Evolutionary conservation across 2,329 filamentous ascomycete species (phyloP).

Genomic region (Trichophyton mentagrophytes): DNA sequence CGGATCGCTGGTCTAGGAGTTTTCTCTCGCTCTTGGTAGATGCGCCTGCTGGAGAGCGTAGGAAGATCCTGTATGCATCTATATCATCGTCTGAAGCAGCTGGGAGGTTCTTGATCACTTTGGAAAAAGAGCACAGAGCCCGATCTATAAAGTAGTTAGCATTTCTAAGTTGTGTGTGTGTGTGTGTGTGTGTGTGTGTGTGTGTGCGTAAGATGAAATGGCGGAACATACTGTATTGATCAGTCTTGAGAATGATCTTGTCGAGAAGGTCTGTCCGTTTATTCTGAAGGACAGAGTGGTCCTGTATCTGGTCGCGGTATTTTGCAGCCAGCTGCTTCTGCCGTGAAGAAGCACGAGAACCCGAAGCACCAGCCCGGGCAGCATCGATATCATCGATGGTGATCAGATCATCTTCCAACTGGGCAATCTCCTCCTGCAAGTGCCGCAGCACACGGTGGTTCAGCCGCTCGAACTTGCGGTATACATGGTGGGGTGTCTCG

Average conservation of each 20-base stretch:
- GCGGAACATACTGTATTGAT: conserved; percentile 44
- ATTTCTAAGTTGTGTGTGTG: conserved; percentile 2
- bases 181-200: too few species aligned
- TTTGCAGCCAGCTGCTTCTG: conserved; percentile 28
- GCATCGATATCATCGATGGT: conserved; percentile 50
- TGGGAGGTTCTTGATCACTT: conserved; percentile 34
- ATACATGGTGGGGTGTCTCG: conserved; percentile 45
- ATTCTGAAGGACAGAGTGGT: conserved; percentile 41
- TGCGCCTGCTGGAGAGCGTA: conserved; percentile 39
- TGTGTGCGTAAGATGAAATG: neutral
- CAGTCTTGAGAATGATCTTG: conserved; percentile 44
- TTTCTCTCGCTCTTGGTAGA: conserved; percentile 36
- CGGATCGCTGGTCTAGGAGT: conserved; percentile 40
- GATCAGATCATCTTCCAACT: conserved; percentile 66
- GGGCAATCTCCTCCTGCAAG: conserved; percentile 70
- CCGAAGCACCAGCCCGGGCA: conserved; percentile 19
- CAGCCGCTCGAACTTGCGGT: conserved; percentile 67
- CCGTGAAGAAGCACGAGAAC: conserved; percentile 21
- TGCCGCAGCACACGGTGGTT: conserved; percentile 74
- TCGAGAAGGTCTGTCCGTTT: conserved; percentile 43
- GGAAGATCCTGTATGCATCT: conserved; percentile 41
- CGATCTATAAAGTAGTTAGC: conserved; percentile 20
- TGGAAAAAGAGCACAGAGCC: conserved; percentile 35
- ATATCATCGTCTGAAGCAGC: conserved; percentile 38
- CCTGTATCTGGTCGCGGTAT: conserved; percentile 36